Evolutionary conservation across 176 grass and related monocot genomes (phyloP), one percentile per base, ranked within the genome.

Genomic region (Triticum turgidum): DNA sequence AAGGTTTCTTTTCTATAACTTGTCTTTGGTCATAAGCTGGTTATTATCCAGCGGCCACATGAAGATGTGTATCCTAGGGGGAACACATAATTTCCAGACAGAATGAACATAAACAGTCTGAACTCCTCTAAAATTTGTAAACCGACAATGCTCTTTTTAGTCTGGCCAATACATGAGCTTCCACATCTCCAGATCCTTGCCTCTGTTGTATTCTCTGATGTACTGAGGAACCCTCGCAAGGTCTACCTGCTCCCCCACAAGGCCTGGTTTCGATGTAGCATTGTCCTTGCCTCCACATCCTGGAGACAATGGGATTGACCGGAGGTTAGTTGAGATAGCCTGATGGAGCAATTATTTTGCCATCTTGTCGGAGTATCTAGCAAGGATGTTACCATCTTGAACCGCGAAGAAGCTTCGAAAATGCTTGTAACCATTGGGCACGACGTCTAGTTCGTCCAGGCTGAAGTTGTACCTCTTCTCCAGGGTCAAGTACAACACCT

Each of bases 381-480:
- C 35, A 35, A 29, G 22, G 27, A 52, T 9, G 61, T 65, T 84
- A 95, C 84, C 88, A 44, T 83, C 80, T 68, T 88, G 86, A 73
- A 69, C 77, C 6, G 32, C 17, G 29, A 98, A 91, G 76, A 91
- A 96, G 74, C 84, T 94, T 77, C 58, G 64, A 39, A 98, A 98
- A 80, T 88, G 92, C 11, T 85, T 51, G 82, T 92, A 96, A 76
- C 96, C 96, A 85, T 96, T 98, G 34, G 88, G 92, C 58, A 98
- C 90, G 25, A 96, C 80, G 8, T 94, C 88, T 24, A 98, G 41
- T 41, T 98, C 93, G 22, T 94, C 93, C 61, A 96, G 56, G 70
- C 86, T 96, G 68, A 98, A 94, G 67, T 96, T 98, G 82, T 98
- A 98, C 54, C 96, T 88, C 83, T 98, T 96, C 90, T 95, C 96